A percentile compares a stretch with the other conserved stretches of the same genome.
Conservation (phyloP, 1,139 yeast genomes). For the Debaryomyces fabryi region DNA sequence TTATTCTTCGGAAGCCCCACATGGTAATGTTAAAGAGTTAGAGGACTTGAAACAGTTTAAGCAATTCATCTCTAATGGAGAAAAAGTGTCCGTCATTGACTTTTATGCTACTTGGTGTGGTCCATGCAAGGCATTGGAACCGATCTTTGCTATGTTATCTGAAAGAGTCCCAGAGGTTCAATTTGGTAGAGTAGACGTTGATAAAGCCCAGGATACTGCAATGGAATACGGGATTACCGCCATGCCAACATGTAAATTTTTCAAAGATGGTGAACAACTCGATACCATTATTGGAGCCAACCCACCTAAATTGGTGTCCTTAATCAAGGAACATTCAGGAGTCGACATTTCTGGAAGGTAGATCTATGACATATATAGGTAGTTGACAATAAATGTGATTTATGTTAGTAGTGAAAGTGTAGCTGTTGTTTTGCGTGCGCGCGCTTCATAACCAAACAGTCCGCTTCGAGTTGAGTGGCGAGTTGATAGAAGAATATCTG, state of each 20-base stretch:
- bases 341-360: conserved; percentile 24
- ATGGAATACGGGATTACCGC: conserved; percentile 34
- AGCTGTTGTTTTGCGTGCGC: not conserved
- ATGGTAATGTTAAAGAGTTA: conserved; percentile 24
- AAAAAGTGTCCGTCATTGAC: conserved; percentile 41
- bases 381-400: not conserved
- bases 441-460: conserved; percentile 5
- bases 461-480: conserved; percentile 6
- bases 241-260: conserved; percentile 39
- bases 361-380: not conserved
- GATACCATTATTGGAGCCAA: conserved; percentile 38
- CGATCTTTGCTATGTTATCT: conserved; percentile 38
- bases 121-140: conserved; percentile 48
- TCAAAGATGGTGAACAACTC: conserved; percentile 32
- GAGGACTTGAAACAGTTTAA: conserved; percentile 21
- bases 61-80: conserved; percentile 20
- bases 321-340: conserved; percentile 27
- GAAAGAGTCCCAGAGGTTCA: conserved; percentile 41
- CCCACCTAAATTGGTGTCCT: conserved; percentile 29
- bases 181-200: conserved; percentile 43
- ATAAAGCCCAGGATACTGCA: conserved; percentile 34
- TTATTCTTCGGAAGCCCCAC: conserved; percentile 9
- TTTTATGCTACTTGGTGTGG: conserved; percentile 53
- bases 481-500: conserved; percentile 6
- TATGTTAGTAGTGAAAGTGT: not conserved